phyloP scores from a whole-genome alignment of 495 filamentous ascomycete genomes.

The Aspergillus asperescens region DNA sequence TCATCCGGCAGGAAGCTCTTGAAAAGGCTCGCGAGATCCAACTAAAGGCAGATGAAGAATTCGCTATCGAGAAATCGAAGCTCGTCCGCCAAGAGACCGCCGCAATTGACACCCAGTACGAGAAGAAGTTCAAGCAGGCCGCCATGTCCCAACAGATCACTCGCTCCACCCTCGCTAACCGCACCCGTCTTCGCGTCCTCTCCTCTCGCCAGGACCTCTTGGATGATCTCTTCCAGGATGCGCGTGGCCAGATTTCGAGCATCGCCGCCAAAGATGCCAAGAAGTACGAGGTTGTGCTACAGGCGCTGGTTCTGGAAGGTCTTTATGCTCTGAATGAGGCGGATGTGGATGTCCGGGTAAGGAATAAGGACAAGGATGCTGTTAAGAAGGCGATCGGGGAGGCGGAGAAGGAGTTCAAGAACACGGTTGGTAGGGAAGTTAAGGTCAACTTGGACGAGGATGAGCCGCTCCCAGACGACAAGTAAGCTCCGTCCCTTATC shows the following conservation, averaged over 20 bases:
- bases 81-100: constrained; percentile 91
- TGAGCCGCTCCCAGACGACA: constrained; percentile 72
- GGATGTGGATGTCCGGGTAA: constrained; percentile 63
- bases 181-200: constrained; percentile 84
- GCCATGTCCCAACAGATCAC: constrained; percentile 97
- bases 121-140: constrained; percentile 97
- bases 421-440: constrained; percentile 58
- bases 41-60: constrained; percentile 97
- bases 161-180: constrained; percentile 88
- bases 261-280: constrained; percentile 58
- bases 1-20: constrained; percentile 96
- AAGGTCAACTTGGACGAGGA: constrained; percentile 69
- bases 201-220: constrained; percentile 81
- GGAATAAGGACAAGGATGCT: constrained; percentile 72
- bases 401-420: constrained; percentile 76
- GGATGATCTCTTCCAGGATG: constrained; percentile 82
- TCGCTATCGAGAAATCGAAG: constrained; percentile 96
- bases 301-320: constrained; percentile 81
- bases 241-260: constrained; percentile 58
- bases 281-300: constrained; percentile 69
- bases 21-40: constrained; percentile 97
- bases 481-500: constrained; percentile 47
- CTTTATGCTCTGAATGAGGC: constrained; percentile 80
- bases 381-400: constrained; percentile 69
- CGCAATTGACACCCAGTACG: constrained; percentile 85